phyloP scores from a whole-genome alignment of 2,329 filamentous ascomycete species.

The Microdochium bolleyi region DNA sequence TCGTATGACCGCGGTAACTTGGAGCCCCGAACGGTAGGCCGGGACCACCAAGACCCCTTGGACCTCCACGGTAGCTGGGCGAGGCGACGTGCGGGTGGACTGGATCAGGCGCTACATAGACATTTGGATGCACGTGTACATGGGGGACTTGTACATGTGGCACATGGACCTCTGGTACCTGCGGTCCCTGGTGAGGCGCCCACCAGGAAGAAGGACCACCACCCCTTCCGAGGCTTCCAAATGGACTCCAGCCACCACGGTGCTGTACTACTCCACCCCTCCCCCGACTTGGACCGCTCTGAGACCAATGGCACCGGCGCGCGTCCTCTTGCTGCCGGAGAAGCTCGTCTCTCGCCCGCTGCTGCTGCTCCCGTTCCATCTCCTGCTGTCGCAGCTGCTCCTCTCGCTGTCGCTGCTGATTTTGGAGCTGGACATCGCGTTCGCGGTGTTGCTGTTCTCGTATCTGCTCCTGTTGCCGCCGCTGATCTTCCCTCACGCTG shows the following conservation, averaged over 20 bases:
- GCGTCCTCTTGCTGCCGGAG: background rate
- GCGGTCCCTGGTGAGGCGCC: background rate
- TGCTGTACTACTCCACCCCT: background rate
- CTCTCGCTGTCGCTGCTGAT: background rate
- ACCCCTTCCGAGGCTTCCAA: background rate
- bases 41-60: no score
- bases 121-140: no score
- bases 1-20: no score
- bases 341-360: background rate
- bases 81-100: no score
- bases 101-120: no score
- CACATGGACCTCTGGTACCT: no score
- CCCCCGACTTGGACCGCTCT: background rate
- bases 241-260: background rate
- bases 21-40: no score
- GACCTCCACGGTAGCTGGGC: no score
- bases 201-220: background rate
- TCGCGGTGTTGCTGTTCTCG: background rate
- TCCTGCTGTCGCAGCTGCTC: background rate
- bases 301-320: background rate
- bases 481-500: no score
- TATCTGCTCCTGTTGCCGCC: background rate
- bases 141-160: no score
- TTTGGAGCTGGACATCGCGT: background rate
- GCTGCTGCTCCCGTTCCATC: background rate